Conservation (phyloP, 768 basidiomycete genomes). For the Termitomyces sp. region DNA sequence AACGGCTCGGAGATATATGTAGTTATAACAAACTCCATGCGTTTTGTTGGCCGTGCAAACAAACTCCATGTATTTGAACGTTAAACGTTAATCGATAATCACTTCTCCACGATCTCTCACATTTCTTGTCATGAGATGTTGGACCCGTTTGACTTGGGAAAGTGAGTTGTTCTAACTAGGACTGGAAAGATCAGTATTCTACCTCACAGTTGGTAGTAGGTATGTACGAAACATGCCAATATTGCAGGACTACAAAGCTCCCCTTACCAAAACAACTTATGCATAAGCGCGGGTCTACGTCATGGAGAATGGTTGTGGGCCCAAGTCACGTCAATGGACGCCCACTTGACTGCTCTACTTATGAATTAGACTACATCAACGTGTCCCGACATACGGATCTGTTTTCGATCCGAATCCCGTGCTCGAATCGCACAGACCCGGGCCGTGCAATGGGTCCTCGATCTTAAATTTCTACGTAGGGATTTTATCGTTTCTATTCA, state of each 20-base stretch:
- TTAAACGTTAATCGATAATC: background rate
- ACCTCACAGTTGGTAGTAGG: too few species aligned
- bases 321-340: background rate
- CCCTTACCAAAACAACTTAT: too few species aligned
- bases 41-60: background rate
- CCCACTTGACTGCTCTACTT: background rate
- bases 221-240: too few species aligned
- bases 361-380: too few species aligned
- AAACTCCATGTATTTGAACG: background rate
- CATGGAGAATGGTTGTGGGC: too few species aligned
- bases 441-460: background rate
- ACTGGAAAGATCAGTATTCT: too few species aligned
- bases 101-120: background rate
- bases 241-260: too few species aligned
- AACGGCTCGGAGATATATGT: background rate
- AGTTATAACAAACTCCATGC: too few species aligned
- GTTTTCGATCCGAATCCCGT: background rate
- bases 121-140: too few species aligned
- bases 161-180: background rate
- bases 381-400: conserved; percentile 11
- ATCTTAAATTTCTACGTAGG: background rate
- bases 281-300: too few species aligned
- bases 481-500: background rate
- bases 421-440: conserved; percentile 5
- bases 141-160: background rate